These are phyloP conservation scores for Akanthomyces lecanii DNA, from an alignment of 2,329 filamentous ascomycete species.

Conservation along the genomic window DNA sequence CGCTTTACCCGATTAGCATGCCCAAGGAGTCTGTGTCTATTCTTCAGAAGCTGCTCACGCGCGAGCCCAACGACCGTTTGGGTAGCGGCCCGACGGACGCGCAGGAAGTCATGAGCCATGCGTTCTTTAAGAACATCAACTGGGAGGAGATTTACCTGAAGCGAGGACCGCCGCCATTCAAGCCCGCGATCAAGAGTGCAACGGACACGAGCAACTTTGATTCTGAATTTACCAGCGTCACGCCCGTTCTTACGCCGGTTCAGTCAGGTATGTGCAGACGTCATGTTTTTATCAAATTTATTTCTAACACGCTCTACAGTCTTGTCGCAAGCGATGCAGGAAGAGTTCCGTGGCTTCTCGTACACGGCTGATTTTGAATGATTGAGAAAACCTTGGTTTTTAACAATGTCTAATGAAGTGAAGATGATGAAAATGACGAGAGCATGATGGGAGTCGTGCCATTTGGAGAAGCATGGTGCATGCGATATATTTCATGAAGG, in stretches of 20 bases:
- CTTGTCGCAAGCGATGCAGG: conserved; percentile 96
- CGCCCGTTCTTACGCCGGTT: conserved; percentile 92
- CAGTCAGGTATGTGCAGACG: conserved; percentile 75
- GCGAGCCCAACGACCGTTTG: conserved; percentile 87
- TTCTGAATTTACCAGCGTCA: conserved; percentile 96
- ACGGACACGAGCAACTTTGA: conserved; percentile 99
- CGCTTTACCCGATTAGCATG: conserved; percentile 98
- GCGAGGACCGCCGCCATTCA: conserved; percentile 80
- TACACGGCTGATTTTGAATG: conserved; percentile 90
- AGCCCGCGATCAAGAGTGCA: conserved; percentile 82
- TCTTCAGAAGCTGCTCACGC: conserved; percentile 91
- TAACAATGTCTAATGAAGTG: conserved; percentile 15
- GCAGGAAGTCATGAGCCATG: conserved; percentile 97
- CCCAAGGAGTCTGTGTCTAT: conserved; percentile 96
- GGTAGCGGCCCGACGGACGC: conserved; percentile 95
- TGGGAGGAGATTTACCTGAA: conserved; percentile 99
- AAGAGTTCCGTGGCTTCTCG: conserved; percentile 98
- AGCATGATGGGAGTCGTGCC: not conserved
- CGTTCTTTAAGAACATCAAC: conserved; percentile 96
- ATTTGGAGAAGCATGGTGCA: too few relatives aligned
- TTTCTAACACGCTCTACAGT: conserved; percentile 49
- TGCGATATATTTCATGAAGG: not conserved
- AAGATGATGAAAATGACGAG: conserved; percentile 4
- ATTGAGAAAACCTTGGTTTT: conserved; percentile 20
- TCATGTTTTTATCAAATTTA: not conserved